These are phyloP conservation scores for Afroboletus lepidellus DNA, from an alignment of 1,284 basidiomycete species.

Conservation along the genomic window DNA sequence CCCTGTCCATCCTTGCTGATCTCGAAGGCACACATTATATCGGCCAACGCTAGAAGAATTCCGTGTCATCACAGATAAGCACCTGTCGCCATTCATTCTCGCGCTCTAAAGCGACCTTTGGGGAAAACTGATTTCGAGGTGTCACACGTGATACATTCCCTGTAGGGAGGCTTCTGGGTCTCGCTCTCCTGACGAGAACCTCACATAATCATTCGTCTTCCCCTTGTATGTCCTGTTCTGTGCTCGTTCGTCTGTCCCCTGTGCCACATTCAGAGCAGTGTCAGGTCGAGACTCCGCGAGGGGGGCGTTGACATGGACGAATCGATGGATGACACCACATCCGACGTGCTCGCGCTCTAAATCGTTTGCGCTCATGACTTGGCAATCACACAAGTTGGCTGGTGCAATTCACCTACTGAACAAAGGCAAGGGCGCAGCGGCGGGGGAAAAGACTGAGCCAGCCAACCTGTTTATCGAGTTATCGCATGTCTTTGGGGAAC, in stretches of 20 bases:
- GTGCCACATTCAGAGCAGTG: not conserved
- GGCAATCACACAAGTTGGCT: not conserved
- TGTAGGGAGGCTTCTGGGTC: too few relatives aligned
- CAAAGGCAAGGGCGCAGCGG: not conserved
- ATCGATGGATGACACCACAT: conserved; percentile 4
- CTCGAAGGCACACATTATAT: conserved; percentile 17
- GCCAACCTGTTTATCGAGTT: not conserved
- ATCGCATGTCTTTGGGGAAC: not conserved
- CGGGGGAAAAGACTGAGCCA: not conserved
- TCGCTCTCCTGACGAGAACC: not conserved
- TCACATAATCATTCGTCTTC: not conserved
- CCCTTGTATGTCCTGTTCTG: not conserved
- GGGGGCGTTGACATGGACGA: not conserved
- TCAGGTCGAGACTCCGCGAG: conserved; percentile 4
- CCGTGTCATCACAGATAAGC: conserved; percentile 20
- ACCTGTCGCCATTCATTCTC: not conserved
- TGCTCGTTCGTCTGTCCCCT: not conserved
- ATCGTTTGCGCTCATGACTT: not conserved
- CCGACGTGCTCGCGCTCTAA: conserved; percentile 5
- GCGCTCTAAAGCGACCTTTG: conserved; percentile 1
- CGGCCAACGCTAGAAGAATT: not conserved
- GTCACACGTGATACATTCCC: not conserved
- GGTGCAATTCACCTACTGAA: not conserved
- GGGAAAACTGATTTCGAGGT: not conserved
- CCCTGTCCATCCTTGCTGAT: conserved; percentile 22